Evolutionary conservation across 2,329 filamentous ascomycete species (phyloP).

Genomic region (Beauveria scarabaeidicola): DNA sequence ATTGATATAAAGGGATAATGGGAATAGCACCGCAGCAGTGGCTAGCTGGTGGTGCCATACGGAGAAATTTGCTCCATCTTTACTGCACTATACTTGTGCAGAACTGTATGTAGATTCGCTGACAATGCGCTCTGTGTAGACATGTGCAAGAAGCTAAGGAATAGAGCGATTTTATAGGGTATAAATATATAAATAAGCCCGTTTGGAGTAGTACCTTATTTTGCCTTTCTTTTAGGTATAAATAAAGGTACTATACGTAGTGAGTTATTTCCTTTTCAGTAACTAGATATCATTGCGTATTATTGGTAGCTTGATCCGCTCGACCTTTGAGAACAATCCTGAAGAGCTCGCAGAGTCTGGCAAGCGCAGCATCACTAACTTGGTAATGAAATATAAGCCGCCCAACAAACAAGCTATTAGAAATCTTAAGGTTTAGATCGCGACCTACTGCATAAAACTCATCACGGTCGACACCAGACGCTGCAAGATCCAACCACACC

Average conservation of each 20-base stretch:
- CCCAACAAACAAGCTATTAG: background rate
- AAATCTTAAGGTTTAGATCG: background rate
- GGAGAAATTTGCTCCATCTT: background rate
- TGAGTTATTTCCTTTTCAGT: too few relatives aligned
- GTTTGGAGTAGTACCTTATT: too few relatives aligned
- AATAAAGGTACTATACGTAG: too few relatives aligned
- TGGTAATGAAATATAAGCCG: conserved; percentile 5
- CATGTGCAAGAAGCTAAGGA: too few relatives aligned
- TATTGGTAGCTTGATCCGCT: too few relatives aligned
- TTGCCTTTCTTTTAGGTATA: too few relatives aligned
- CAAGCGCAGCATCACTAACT: background rate
- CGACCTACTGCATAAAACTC: background rate
- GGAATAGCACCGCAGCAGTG: background rate
- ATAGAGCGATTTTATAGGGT: too few relatives aligned
- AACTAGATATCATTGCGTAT: too few relatives aligned
- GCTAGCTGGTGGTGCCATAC: background rate
- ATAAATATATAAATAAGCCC: too few relatives aligned
- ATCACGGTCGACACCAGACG: background rate
- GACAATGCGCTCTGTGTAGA: too few relatives aligned
- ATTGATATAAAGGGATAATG: background rate
- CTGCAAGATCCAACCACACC: conserved; percentile 1
- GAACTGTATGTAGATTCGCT: too few relatives aligned
- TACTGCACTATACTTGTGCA: too few relatives aligned
- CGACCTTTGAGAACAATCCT: background rate
- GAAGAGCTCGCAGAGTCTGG: background rate